These are phyloP conservation scores for Bremia lactucae DNA, from an alignment of 352 stramenopile species.

Conservation along the genomic window DNA sequence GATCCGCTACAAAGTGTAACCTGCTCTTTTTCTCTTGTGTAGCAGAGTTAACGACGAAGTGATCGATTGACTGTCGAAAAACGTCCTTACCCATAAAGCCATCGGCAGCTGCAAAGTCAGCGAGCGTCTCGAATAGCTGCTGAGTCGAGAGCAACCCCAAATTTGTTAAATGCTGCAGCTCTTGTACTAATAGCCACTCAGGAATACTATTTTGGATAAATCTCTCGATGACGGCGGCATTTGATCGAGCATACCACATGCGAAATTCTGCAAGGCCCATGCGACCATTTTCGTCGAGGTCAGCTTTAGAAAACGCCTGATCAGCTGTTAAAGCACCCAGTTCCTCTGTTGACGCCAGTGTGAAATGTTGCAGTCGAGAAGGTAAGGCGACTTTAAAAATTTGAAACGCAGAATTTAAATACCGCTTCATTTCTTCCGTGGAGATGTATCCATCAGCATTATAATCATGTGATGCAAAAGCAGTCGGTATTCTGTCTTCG, in stretches of 20 bases:
- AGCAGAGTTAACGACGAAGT: slow-evolving; percentile 30
- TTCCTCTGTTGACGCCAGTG: slow-evolving; percentile 43
- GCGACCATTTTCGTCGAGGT: slow-evolving; percentile 51
- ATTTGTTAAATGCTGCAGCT: slow-evolving; percentile 73
- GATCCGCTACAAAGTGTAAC: slow-evolving; percentile 53
- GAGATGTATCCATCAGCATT: slow-evolving; percentile 81
- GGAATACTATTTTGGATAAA: slow-evolving; percentile 73
- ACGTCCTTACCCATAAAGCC: slow-evolving; percentile 55
- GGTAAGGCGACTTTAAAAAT: slow-evolving; percentile 73
- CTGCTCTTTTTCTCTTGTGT: slow-evolving; percentile 20
- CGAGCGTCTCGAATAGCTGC: slow-evolving; percentile 76
- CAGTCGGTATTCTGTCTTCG: slow-evolving; percentile 60
- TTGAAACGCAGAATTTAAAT: slow-evolving; percentile 79
- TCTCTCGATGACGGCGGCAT: slow-evolving; percentile 61
- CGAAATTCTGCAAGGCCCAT: slow-evolving; percentile 74
- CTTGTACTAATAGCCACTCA: slow-evolving; percentile 61
- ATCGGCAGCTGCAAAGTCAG: slow-evolving; percentile 48
- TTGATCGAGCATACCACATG: slow-evolving; percentile 72
- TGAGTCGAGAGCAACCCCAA: slow-evolving; percentile 49
- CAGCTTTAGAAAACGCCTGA: slow-evolving; percentile 68
- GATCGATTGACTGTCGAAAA: slow-evolving; percentile 49
- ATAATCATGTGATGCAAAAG: slow-evolving; percentile 79
- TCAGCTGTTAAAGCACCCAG: slow-evolving; percentile 50
- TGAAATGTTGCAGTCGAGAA: slow-evolving; percentile 30
- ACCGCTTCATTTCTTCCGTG: slow-evolving; percentile 73